phyloP scores from a whole-genome alignment of 257 asterid species.

The Vinca minor region DNA sequence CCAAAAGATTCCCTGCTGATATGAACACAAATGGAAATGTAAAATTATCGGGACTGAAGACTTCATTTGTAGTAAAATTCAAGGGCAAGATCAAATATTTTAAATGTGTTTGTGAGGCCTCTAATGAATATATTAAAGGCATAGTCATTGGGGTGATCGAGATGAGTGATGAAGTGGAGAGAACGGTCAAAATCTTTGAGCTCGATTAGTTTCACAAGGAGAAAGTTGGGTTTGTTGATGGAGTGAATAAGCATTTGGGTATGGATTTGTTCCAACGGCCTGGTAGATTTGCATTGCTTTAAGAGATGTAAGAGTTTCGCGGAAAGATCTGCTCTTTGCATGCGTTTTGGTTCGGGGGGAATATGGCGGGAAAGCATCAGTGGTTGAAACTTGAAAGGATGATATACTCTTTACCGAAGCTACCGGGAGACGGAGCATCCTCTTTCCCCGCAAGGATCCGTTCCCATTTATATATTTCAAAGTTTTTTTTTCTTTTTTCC shows the following conservation, averaged over 20 bases:
- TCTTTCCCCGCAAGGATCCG: no score
- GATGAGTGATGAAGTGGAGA: constrained; percentile 41
- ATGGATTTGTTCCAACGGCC: constrained; percentile 57
- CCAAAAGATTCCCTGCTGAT: constrained; percentile 54
- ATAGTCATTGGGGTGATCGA: constrained; percentile 48
- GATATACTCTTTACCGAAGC: neutral
- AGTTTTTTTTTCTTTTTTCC: no score
- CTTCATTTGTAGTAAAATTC: constrained; percentile 47
- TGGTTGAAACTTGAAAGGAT: neutral
- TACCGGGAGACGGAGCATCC: no score
- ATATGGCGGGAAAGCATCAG: constrained; percentile 4
- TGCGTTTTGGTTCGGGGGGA: neutral
- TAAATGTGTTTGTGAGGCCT: constrained; percentile 70
- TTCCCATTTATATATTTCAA: no score
- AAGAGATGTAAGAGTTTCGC: constrained; percentile 35
- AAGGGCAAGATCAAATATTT: constrained; percentile 42
- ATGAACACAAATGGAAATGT: constrained; percentile 81
- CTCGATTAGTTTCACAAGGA: constrained; percentile 53
- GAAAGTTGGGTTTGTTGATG: constrained; percentile 52
- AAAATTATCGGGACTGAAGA: constrained; percentile 50
- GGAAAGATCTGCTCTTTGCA: constrained; percentile 14
- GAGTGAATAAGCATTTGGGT: constrained; percentile 53
- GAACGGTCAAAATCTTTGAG: constrained; percentile 51
- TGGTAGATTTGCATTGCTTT: constrained; percentile 39
- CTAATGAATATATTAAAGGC: constrained; percentile 76